Base-by-base conservation (phyloP, 768 basidiomycete genomes). In the Tulasnella sp. region DNA sequence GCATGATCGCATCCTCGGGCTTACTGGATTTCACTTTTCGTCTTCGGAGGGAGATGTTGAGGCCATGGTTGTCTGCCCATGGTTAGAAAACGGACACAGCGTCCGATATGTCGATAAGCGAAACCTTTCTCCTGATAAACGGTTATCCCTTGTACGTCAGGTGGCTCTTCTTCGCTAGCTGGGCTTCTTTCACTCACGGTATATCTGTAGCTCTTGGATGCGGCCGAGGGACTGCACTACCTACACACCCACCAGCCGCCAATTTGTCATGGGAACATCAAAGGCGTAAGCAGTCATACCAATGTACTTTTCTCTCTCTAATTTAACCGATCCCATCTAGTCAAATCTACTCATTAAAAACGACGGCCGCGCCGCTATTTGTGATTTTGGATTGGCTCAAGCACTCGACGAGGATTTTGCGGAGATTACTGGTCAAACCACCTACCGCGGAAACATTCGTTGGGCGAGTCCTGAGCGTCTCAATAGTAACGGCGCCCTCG, bases 181-280 rank as follows among this genome's bases (percentile, higher is more conserved):
- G 12, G 34, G 14, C 12, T 34, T 7, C 16, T 28, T 37, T 69
- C 28, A 2, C 2, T 16, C 4, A 34, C n/a, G 1, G n/a, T 9
- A 9, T 28, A 8, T 12, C 11, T 20, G 12, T 34, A 69, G 64
- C 31, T 37, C 64, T 31, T 69, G 41, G 74, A 75, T 75, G 46
- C 74, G 5, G 74, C 74, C 14, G 46, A 75, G 40, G 74, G 74
- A 1, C 28, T 75, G n/a, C 46, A 48, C 12, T 75, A 75, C 28
- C 40, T 75, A 16, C 74, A 75, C 28, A 44, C 74, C 28, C 41
- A 18, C 24, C 14, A 42, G 22, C 74, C 74, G 8, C 74, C 74
- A 18, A 75, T 75, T 75, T 75, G 74, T 14, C 74, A 75, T 18
- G 74, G 74, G 4, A 20, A 75, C 41, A 44, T 75, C 1, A 75